Conservation (phyloP, 2,329 filamentous ascomycete species). For the Trichoderma sp. region DNA sequence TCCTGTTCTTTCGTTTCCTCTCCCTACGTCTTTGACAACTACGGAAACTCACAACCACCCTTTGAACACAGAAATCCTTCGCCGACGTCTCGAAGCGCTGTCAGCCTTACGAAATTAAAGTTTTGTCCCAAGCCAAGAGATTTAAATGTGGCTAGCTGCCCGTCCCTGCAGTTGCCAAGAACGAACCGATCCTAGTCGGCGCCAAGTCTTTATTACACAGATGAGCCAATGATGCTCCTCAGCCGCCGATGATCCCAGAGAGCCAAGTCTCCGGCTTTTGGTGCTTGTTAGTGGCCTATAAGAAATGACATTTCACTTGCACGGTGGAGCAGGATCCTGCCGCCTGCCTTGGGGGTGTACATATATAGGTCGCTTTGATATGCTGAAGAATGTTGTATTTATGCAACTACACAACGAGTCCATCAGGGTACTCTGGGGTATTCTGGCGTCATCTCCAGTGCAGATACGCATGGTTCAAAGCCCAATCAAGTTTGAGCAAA, state of each 20-base stretch:
- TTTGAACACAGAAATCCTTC: not conserved
- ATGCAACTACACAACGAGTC: not conserved
- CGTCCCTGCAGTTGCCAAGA: not conserved
- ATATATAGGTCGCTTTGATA: not conserved
- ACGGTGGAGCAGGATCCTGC: not conserved
- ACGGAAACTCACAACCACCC: not conserved
- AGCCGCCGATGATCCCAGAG: not conserved
- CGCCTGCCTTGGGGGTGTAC: not conserved
- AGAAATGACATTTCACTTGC: not conserved
- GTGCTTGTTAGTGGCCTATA: not conserved
- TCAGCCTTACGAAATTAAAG: not conserved
- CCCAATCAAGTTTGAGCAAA: not conserved
- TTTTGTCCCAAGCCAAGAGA: not conserved
- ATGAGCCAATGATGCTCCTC: not conserved
- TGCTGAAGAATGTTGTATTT: not conserved
- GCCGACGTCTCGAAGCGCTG: not conserved
- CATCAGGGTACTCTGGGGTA: too few relatives aligned
- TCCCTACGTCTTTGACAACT: not conserved
- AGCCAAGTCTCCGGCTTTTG: constrained; percentile 2
- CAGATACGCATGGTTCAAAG: not conserved
- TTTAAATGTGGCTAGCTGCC: not conserved
- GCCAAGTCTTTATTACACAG: not conserved
- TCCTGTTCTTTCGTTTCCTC: not conserved
- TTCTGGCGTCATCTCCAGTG: not conserved
- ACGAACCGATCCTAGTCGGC: not conserved